These are phyloP conservation scores for Rhynchospora pubera DNA, from an alignment of 176 grass and related monocot species.

Conservation along the genomic window DNA sequence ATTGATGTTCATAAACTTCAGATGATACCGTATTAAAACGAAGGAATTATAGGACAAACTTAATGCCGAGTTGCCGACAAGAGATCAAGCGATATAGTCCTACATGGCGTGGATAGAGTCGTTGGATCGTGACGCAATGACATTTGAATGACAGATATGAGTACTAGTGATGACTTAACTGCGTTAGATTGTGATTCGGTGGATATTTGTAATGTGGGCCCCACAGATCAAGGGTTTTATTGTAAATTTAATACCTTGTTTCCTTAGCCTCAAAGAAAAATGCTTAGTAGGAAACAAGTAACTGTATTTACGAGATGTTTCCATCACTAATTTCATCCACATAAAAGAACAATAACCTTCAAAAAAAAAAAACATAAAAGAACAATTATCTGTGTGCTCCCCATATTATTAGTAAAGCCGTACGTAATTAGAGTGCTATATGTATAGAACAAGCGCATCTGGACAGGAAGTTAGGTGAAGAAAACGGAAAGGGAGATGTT, in stretches of 20 bases:
- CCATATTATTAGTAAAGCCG: too few species aligned
- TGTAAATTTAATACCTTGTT: background rate
- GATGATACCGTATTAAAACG: background rate
- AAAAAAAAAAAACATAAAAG: too few species aligned
- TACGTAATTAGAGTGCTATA: too few species aligned
- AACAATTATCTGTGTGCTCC: too few species aligned
- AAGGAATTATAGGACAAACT: background rate
- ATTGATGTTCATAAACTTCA: background rate
- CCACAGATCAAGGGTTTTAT: background rate
- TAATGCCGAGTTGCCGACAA: too few species aligned
- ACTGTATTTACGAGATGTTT: background rate
- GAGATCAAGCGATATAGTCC: background rate
- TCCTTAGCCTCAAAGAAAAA: conserved; percentile 20
- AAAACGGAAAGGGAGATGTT: background rate
- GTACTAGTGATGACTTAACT: background rate
- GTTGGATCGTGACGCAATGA: background rate
- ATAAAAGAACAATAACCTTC: too few species aligned
- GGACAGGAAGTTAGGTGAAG: background rate
- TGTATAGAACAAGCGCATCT: too few species aligned
- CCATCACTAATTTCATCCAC: too few species aligned
- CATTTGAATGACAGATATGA: background rate
- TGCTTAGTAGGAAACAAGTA: background rate
- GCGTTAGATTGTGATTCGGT: background rate
- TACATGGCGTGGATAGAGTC: background rate
- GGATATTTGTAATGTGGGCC: background rate